Percentiles rank a stretch among this genome's conserved stretches.
Conservation (phyloP, 2,329 filamentous ascomycete genomes). For the Parastagonospora avenae region DNA sequence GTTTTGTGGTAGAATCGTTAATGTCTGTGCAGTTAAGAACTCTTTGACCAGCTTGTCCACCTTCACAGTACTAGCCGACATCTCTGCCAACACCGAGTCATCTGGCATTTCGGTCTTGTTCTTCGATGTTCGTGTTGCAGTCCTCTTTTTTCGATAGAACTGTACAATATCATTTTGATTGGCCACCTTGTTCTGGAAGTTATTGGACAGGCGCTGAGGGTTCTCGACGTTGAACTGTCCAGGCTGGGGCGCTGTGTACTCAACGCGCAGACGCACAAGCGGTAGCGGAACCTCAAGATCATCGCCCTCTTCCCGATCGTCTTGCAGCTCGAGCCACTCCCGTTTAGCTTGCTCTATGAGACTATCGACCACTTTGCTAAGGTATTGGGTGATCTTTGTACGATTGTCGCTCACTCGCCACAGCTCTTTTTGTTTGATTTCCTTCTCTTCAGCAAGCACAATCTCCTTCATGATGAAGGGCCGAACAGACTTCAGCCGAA, state of each 20-base stretch:
- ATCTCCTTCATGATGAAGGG: conserved; percentile 90
- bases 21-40: conserved; percentile 82
- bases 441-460: conserved; percentile 73
- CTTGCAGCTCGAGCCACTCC: conserved; percentile 80
- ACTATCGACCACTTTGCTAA: conserved; percentile 79
- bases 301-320: conserved; percentile 55
- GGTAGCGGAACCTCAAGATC: conserved; percentile 73
- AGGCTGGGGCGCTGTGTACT: conserved; percentile 83
- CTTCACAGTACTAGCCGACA: conserved; percentile 76
- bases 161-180: conserved; percentile 94
- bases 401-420: conserved; percentile 84
- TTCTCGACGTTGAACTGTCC: conserved; percentile 91
- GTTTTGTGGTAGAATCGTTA: conserved; percentile 91
- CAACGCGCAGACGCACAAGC: conserved; percentile 86
- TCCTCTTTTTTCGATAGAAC: conserved; percentile 88
- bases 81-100: conserved; percentile 63
- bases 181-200: conserved; percentile 87
- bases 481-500: conserved; percentile 84
- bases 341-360: conserved; percentile 84
- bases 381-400: conserved; percentile 74
- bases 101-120: conserved; percentile 66
- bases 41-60: conserved; percentile 89
- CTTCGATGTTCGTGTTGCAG: conserved; percentile 47
- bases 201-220: conserved; percentile 92
- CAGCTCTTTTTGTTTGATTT: conserved; percentile 75